Conservation (phyloP, 2,329 filamentous ascomycete species). For the Arthrinium puccinioides region DNA sequence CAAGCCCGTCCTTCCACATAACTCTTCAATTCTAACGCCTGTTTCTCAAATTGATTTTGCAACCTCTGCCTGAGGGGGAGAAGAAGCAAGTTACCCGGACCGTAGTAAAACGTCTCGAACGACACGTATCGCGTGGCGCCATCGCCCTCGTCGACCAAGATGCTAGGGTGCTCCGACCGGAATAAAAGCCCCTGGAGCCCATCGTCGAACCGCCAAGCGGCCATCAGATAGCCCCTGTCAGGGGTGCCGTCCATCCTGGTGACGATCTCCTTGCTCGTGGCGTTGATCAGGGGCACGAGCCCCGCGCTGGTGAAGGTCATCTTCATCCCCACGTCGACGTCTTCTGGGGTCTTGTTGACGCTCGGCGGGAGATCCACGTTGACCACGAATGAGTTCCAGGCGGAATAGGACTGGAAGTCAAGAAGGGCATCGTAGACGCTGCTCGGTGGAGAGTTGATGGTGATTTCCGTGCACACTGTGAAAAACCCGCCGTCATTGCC, state of each 20-base stretch:
- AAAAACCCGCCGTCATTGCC: constrained; percentile 13
- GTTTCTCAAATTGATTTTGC: constrained; percentile 11
- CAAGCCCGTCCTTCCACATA: too few species aligned
- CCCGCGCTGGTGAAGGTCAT: constrained; percentile 17
- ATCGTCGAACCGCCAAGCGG: constrained; percentile 18
- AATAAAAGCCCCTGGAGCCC: constrained; percentile 8
- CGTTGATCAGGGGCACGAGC: constrained; percentile 14
- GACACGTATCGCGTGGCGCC: constrained; percentile 16
- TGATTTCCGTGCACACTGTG: constrained; percentile 15
- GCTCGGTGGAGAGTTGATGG: constrained; percentile 11
- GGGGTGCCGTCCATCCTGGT: constrained; percentile 9
- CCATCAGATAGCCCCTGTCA: constrained; percentile 10
- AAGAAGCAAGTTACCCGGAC: constrained; percentile 9
- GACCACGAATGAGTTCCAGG: constrained; percentile 20
- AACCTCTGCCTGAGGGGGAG: constrained; percentile 9
- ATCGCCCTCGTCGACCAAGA: constrained; percentile 14
- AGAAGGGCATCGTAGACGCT: constrained; percentile 14
- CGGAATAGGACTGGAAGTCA: constrained; percentile 15
- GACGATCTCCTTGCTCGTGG: constrained; percentile 18
- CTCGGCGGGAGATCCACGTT: constrained; percentile 13
- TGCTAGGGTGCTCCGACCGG: constrained; percentile 16
- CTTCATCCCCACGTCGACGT: constrained; percentile 16
- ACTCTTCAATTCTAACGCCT: constrained; percentile 12
- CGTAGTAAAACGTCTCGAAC: constrained; percentile 20
- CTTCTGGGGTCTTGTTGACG: constrained; percentile 12